Evolutionary conservation across 2,329 filamentous ascomycete genomes (phyloP), one percentile per base, ranked within the genome.

Genomic region (Curvularia sp.): DNA sequence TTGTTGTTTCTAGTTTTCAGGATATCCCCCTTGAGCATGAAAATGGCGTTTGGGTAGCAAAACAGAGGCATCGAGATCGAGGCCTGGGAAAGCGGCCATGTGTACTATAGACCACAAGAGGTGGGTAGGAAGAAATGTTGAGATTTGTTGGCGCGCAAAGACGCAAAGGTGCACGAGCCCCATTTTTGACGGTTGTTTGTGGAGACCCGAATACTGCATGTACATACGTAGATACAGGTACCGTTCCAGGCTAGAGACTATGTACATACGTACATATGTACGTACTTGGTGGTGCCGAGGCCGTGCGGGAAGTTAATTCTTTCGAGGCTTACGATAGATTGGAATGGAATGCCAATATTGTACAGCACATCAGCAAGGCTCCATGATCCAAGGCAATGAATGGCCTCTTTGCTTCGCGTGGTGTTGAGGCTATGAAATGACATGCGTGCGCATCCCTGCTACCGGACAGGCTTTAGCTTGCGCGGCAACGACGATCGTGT

Each of bases 11-110:
- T 38, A 60, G 53, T 58, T 59, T 55, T 58, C 51, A 65, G 66
- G 65, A 70, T 70, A 65, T 68, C 64, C 64, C 60, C 53, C 25
- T 46, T 53, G 50, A 68, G 67, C 64, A 69, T 68, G 60, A 59
- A 51, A 38, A 57, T 32, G 64, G 67, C 65, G 67, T 69, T 68
- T 57, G 57, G 59, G 36, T 61, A 64, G 53, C 59, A 60, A 56
- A 64, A 57, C 27, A 59, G 47, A 23, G 55, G 57, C 54, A 58
- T 61, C 51, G 42, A 27, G 36, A 42, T 42, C 39, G 39, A 42
- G 34, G 55, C 55, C 34, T 25, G 49, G 49, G 25, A 59, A 42
- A 34, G 43, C 41, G 19, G 21, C 34, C 21, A 27, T 23, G 30
- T 60, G 59, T 62, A 57, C 51, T 53, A 55, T 46, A 59, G 45